Base-by-base conservation (phyloP, 75 land plant species). In the Adiantum capillusveneris region DNA sequence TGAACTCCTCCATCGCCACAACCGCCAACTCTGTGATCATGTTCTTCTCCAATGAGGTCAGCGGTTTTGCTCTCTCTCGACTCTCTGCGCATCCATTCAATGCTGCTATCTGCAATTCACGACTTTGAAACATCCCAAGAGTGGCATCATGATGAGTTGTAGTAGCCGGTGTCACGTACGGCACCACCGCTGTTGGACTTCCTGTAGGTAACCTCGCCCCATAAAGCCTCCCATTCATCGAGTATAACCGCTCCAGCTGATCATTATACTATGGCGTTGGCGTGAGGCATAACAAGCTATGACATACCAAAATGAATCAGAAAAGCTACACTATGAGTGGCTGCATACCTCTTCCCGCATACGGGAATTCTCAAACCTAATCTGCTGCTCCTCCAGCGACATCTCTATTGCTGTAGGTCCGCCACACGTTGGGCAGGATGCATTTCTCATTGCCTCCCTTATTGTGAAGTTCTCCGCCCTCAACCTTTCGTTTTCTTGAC, bases 1-100 rank as follows among this genome's bases (percentile, higher is more conserved):
- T 55, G 18, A 87, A 68, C 68, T 84, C 93, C 18, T 81, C 82
- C 63, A 74, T 49, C 31, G 85, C 88, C 45, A 59, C 62, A 3
- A 74, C 30, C 0, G 67, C 85, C 14, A 76, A 56, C 61, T 88
- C 88, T 39, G 71, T 44, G n/a, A 84, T 75, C 34, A 70, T 72
- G 12, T 85, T 58, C 46, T 79, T 88, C 57, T 87, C 82, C 0
- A 81, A 59, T 19, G 49, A 5, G 5, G 49, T 46, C 21, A 46
- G 49, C 37, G 37, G 37, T 34, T 9, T 34, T 5, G 7, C 37
- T 34, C 37, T 3, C 9, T 34, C 37, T 5, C 37, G 37, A 3
- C 3, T 9, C 3, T 34, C 37, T 9, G 37, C 7, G 37, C 37
- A 34, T 34, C 37, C 37, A 34, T 34, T 3, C 37, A 34, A 3